Base-by-base conservation (phyloP, 2,329 filamentous ascomycete genomes). In the Trichoderma sp. region DNA sequence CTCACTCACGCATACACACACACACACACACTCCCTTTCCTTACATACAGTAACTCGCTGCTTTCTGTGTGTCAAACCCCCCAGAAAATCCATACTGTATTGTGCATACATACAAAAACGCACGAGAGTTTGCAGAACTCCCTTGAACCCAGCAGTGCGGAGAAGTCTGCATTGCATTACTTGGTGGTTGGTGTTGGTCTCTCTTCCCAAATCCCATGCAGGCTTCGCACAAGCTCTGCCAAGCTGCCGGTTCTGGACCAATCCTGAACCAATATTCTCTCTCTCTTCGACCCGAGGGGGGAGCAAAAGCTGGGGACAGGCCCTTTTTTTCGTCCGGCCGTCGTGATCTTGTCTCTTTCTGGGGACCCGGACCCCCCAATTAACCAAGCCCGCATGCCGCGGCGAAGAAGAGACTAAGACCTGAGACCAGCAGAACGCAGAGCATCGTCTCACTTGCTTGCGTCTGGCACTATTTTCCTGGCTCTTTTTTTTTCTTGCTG, bases 211-310 rank as follows among this genome's bases (percentile, higher is more conserved):
- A 36, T 36, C 34, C 34, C 34, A 58, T 58, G 55, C 55, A 58
- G 28, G 55, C 26, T 30, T 58, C 55, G 55, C 55, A 15, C 63
- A 20, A 7, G 30, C 63, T 55, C 20, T 30, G 23, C 53, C 26
- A 58, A n/a, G 28, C 63, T 58, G 36, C 50, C 11, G 28, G 65
- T 68, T 68, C 65, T 68, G 65, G 65, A 68, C 36, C 65, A 20
- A 30, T 47, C 65, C 23, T 58, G 50, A 68, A 39, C 65, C 53
- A 43, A 39, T 17, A 57, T 17, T 58, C 28, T 36, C 34, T 36
- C 23, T 32, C 26, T 58, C 9, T 30, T 58, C 55, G 30, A 58
- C 28, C 28, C 11, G 55, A 58, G 28, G 28, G 15, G 26, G 26
- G 15, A 17, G 26, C 5, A 15, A 28, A 58, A 58, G 55, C 55